phyloP scores from a whole-genome alignment of 306 rosid species.

The Styphnolobium japonicum region DNA sequence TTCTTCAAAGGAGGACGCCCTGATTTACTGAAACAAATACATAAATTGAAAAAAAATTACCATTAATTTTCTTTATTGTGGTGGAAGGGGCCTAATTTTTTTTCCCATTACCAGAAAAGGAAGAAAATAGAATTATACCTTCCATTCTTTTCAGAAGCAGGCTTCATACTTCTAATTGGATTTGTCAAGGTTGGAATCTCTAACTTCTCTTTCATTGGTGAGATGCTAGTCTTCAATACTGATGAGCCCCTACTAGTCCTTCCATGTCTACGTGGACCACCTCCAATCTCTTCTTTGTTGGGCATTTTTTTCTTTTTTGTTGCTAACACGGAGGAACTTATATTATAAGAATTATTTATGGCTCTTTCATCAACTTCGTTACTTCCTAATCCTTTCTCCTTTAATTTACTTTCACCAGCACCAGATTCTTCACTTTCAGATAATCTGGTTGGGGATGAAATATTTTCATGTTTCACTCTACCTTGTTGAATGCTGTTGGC shows the following conservation, averaged over 20 bases:
- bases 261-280: constrained; percentile 57
- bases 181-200: constrained; percentile 49
- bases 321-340: constrained; percentile 36
- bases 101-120: not conserved
- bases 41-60: not conserved
- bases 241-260: constrained; percentile 61
- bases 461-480: constrained; percentile 50
- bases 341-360: constrained; percentile 40
- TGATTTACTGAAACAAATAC: constrained; percentile 62
- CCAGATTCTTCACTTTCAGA: constrained; percentile 78
- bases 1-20: constrained; percentile 81
- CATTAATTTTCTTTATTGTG: not conserved
- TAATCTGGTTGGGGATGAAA: constrained; percentile 64
- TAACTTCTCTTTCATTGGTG: constrained; percentile 56
- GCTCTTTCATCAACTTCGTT: constrained; percentile 48
- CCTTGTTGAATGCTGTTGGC: constrained; percentile 36
- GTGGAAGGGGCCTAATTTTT: not conserved
- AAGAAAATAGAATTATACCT: constrained; percentile 41
- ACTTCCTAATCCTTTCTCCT: constrained; percentile 55
- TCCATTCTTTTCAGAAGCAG: constrained; percentile 62
- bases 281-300: constrained; percentile 56
- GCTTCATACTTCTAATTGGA: constrained; percentile 54
- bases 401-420: constrained; percentile 59
- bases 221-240: constrained; percentile 43
- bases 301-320: constrained; percentile 46